Evolutionary conservation across 2,329 filamentous ascomycete species (phyloP).

Genomic region (Penicillium brasilianum): DNA sequence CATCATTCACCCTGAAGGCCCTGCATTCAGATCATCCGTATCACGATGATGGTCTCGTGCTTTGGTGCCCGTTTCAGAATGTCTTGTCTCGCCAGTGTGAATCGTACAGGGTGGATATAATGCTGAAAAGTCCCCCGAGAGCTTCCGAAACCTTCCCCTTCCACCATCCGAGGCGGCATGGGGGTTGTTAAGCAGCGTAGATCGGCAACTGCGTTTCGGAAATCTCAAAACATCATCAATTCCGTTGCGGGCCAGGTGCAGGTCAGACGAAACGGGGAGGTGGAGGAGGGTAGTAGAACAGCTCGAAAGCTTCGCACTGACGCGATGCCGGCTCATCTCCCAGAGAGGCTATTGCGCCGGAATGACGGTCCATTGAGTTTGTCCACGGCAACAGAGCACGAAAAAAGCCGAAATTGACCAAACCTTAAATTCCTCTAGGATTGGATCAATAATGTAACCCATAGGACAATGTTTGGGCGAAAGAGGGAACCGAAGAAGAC

Average conservation of each 20-base stretch:
- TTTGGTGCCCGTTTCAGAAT: slow-evolving; percentile 22
- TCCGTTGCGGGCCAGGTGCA: neutral
- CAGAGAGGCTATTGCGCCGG: slow-evolving; percentile 25
- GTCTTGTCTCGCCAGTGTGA: slow-evolving; percentile 10
- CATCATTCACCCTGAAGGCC: neutral
- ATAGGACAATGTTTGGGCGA: no score
- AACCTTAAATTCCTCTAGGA: neutral
- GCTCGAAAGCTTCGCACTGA: slow-evolving; percentile 6
- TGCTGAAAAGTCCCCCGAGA: neutral
- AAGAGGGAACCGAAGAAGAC: neutral
- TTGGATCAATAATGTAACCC: neutral
- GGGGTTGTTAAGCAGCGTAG: no score
- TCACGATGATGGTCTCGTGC: slow-evolving; percentile 6
- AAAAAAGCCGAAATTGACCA: no score
- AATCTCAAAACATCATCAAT: neutral
- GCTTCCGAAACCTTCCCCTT: neutral
- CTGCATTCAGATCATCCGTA: neutral
- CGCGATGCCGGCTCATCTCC: slow-evolving; percentile 9
- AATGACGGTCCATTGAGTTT: slow-evolving; percentile 17
- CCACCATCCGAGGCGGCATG: neutral
- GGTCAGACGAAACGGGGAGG: neutral
- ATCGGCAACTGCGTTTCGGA: slow-evolving; percentile 2
- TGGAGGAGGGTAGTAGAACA: slow-evolving; percentile 2
- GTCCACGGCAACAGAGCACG: slow-evolving; percentile 4
- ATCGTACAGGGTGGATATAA: neutral